phyloP scores from a whole-genome alignment of 73 alveolate species.

The Strombidium stylifer region DNA sequence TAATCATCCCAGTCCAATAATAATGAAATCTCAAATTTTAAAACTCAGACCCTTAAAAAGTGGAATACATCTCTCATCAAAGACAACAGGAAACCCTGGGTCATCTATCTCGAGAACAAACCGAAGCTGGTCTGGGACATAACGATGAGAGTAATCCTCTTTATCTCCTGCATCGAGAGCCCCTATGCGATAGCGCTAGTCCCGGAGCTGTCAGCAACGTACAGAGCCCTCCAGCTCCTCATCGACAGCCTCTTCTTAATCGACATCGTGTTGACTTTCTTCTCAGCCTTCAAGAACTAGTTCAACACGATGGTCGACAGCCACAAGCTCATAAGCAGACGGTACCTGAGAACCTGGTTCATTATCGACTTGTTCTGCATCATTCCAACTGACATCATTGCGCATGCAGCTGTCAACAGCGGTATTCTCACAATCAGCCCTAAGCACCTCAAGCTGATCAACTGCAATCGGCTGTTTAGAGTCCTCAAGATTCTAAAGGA shows the following conservation, averaged over 20 bases:
- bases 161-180: slow-evolving; percentile 75
- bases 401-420: slow-evolving; percentile 50
- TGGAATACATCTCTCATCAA: no score
- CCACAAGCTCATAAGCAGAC: slow-evolving; percentile 58
- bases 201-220: slow-evolving; percentile 25
- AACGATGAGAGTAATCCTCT: slow-evolving; percentile 27
- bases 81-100: neutral
- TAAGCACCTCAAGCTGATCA: slow-evolving; percentile 73
- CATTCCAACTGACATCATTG: slow-evolving; percentile 64
- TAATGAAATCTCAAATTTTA: no score
- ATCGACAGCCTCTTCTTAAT: slow-evolving; percentile 53
- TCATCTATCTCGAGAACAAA: slow-evolving; percentile 51
- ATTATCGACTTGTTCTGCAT: slow-evolving; percentile 77
- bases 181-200: slow-evolving; percentile 86
- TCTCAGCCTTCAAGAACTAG: slow-evolving; percentile 71
- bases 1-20: no score
- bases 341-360: slow-evolving; percentile 81
- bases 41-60: no score
- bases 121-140: slow-evolving; percentile 39
- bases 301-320: slow-evolving; percentile 68
- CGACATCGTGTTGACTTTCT: slow-evolving; percentile 68
- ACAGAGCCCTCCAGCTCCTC: no score
- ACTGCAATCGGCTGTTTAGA: slow-evolving; percentile 62
- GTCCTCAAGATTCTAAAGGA: slow-evolving; percentile 65
- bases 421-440: slow-evolving; percentile 79